Base-by-base conservation (phyloP, 2,329 filamentous ascomycete genomes). In the Neonectria coccinea region DNA sequence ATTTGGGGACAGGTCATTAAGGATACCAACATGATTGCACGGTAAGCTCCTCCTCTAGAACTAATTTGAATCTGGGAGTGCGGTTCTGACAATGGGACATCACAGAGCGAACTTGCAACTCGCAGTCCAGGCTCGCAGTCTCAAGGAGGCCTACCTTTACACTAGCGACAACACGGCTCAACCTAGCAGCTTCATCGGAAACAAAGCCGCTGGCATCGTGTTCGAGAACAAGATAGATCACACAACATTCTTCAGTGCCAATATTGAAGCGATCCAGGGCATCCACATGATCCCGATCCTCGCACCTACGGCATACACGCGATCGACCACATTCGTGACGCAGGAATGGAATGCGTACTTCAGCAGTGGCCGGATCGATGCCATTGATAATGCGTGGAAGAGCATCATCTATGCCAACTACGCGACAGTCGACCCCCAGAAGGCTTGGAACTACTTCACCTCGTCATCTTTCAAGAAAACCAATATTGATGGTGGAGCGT, bases 211-310 rank as follows among this genome's bases (percentile, higher is more conserved):
- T 2, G 88, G 88, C 6, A 90, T 90, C 68, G 77, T 97, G 9
- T 98, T 97, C 74, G 95, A 98, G 80, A 97, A 97, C 83, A 98
- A 98, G 80, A 86, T 94, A 58, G 93, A 98, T 77, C 93, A 97
- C 79, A 91, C 92, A 4, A 97, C 95, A 1, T 97, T 93, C 80
- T 97, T 97, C 74, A 92, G 93, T 50, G 78, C 82, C 55, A 88
- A 90, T 62, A 85, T 88, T 12, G 91, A 95, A 78, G 92, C 88
- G 71, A 86, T 97, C 65, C 81, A 88, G 73, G 91, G 92, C 62
- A 94, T 95, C 71, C 92, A 96, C 80, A 95, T 96, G 92, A 84
- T 95, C 31, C 93, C 93, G 1, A 80, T 94, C 50, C 83, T 91
- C 55, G 89, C 93, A 3, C 83, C 86, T 59, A 91, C 91, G 2